Evolutionary conservation across 805 yeast genomes (phyloP), one percentile per base, ranked within the genome.

Genomic region (Candida koratica): DNA sequence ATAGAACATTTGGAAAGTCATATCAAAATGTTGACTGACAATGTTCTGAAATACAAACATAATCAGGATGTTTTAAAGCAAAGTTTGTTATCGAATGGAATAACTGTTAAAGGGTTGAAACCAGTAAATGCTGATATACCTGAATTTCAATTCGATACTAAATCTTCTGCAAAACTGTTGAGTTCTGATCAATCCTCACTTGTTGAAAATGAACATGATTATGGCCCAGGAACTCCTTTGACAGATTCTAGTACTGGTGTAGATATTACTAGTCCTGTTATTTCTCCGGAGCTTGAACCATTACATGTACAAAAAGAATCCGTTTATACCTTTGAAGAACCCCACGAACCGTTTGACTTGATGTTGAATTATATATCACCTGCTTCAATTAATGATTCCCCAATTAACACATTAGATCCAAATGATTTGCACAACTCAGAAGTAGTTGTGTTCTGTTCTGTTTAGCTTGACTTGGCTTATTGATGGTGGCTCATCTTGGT

Each of bases 1-100:
- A 82, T 93, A 39, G 96, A 88, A 60, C 79, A 76, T 44, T 71
- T 93, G 47, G 97, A 90, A 60, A 58, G 67, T 25, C 76, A 75
- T 46, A 79, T 73, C 25, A 48, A 56, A 27, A 53, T 59, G 22
- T 59, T 76, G 47, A 77, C 70, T 43, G 44, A 46, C 25, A 64
- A 63, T 49, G 41, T 58, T 41, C 41, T 44, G 11, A 36, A 36
- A 18, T 49, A 57, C 42, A 47, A 53, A 27, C 26, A 39, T 10
- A 64, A 65, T 42, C 43, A 41, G 26, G 37, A 38, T 5, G 12
- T 28, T 12, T 36, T 44, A 17, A 33, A 41, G 17, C 10, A 30
- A 8, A 4, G 2, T 26, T 30, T 38, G 10, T 30, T 28, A 18
- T 14, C 31, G 14, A 17, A 29, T 4, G 19, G 23, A 6, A 12